These are phyloP conservation scores for Aspergillus homomorphus DNA, from an alignment of 495 filamentous ascomycete genomes.

Conservation along the genomic window DNA sequence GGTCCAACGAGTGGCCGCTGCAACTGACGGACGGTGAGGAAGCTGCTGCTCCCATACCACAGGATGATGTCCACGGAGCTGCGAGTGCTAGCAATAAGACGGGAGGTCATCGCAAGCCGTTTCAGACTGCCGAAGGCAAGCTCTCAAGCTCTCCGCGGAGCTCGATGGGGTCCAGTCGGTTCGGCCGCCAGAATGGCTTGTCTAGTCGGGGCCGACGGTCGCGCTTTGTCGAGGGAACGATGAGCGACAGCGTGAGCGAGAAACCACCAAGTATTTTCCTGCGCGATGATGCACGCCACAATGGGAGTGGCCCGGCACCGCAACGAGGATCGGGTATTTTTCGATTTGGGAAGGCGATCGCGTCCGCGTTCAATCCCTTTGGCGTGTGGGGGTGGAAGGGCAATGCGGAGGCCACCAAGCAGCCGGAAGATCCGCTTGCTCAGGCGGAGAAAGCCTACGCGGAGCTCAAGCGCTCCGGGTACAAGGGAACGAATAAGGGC, in stretches of 20 bases:
- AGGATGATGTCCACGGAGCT: background rate
- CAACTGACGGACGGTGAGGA: background rate
- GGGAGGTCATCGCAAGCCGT: constrained; percentile 13
- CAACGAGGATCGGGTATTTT: constrained; percentile 49
- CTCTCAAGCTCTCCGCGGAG: constrained; percentile 30
- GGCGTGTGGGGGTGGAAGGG: constrained; percentile 42
- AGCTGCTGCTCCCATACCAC: background rate
- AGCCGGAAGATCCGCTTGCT: constrained; percentile 39
- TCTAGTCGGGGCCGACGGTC: constrained; percentile 45
- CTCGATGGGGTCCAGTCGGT: constrained; percentile 10
- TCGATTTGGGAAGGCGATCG: constrained; percentile 57
- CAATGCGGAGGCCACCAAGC: constrained; percentile 25
- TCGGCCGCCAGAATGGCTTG: constrained; percentile 17
- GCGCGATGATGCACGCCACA: constrained; percentile 37
- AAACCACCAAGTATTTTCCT: constrained; percentile 63
- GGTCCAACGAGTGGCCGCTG: constrained; percentile 50
- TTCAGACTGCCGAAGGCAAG: constrained; percentile 7
- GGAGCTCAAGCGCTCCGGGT: constrained; percentile 58
- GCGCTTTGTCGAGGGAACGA: constrained; percentile 69
- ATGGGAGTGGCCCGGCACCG: constrained; percentile 14
- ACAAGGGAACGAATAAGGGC: constrained; percentile 46
- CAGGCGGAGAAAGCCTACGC: constrained; percentile 58
- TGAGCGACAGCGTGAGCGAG: constrained; percentile 71
- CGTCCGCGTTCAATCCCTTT: constrained; percentile 53
- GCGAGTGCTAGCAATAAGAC: background rate